phyloP scores from a whole-genome alignment of 805 yeast genomes.

The Blastobotrys muscicola region DNA sequence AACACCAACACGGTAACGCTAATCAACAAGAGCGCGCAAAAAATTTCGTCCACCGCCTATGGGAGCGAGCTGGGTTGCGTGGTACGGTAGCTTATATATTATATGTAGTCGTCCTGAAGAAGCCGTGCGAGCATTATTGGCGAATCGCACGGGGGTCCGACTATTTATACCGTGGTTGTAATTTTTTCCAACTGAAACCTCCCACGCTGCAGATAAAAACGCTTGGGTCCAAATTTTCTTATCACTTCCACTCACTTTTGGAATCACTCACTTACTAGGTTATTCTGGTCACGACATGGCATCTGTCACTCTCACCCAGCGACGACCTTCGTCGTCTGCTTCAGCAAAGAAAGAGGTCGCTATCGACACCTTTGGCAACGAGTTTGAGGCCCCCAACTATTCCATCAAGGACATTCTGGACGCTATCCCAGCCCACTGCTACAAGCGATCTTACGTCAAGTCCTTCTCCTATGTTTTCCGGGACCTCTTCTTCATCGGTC shows the following conservation, averaged over 20 bases:
- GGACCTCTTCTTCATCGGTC: slow-evolving; percentile 40
- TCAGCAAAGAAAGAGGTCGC: slow-evolving; percentile 8
- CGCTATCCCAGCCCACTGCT: slow-evolving; percentile 68
- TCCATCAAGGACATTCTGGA: slow-evolving; percentile 64
- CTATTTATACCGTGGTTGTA: too few relatives aligned
- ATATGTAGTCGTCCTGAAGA: too few relatives aligned
- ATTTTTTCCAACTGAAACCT: neutral
- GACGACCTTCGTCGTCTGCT: slow-evolving; percentile 9
- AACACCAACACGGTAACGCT: too few relatives aligned
- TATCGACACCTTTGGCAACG: slow-evolving; percentile 53
- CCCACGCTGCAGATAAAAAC: neutral
- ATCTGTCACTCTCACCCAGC: slow-evolving; percentile 13
- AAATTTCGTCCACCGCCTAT: too few relatives aligned
- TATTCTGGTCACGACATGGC: slow-evolving; percentile 10
- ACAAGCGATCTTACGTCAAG: slow-evolving; percentile 46
- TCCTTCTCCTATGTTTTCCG: slow-evolving; percentile 60
- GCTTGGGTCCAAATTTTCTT: neutral
- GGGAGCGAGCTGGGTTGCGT: too few relatives aligned
- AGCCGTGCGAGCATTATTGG: too few relatives aligned
- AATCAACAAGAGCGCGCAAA: too few relatives aligned
- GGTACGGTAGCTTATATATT: too few relatives aligned
- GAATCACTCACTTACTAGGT: too few relatives aligned
- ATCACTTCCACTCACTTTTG: neutral
- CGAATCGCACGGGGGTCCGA: too few relatives aligned
- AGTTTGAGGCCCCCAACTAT: slow-evolving; percentile 64